Percentiles rank a stretch among this genome's conserved stretches.
These are phyloP conservation scores for Endogone sp. DNA, from an alignment of 192 early-diverging fungal genomes.

Conservation along the genomic window DNA sequence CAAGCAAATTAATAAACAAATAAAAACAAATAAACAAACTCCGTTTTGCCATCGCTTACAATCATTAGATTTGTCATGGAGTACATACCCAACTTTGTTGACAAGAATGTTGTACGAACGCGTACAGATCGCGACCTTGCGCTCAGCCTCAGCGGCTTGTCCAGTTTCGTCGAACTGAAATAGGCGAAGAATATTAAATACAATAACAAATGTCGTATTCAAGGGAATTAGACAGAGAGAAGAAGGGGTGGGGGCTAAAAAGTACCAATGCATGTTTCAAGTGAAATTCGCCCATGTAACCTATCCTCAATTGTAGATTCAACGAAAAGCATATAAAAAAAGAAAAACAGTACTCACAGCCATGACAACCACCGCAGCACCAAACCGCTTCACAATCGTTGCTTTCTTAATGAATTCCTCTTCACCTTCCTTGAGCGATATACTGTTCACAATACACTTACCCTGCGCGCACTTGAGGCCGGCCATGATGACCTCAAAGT, in stretches of 20 bases:
- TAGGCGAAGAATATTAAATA: not conserved
- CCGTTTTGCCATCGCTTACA: no score
- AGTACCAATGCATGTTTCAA: no score
- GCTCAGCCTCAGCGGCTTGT: slow-evolving; percentile 79
- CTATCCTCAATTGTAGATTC: not conserved
- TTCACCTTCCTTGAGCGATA: slow-evolving; percentile 93
- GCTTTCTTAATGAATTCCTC: slow-evolving; percentile 91
- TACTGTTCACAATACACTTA: slow-evolving; percentile 97
- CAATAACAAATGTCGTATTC: not conserved
- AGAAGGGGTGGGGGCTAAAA: not conserved
- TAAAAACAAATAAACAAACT: no score
- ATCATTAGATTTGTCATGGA: not conserved
- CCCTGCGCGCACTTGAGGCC: slow-evolving; percentile 95
- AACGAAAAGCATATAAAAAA: not conserved
- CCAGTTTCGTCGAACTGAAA: slow-evolving; percentile 85
- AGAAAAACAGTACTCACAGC: slow-evolving; percentile 50
- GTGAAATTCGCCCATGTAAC: no score
- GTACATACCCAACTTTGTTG: slow-evolving; percentile 59
- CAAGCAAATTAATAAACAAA: no score
- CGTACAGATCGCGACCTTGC: slow-evolving; percentile 88
- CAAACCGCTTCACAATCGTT: slow-evolving; percentile 81
- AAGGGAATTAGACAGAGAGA: not conserved
- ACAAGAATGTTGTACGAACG: slow-evolving; percentile 89
- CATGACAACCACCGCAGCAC: slow-evolving; percentile 96
- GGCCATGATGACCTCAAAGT: slow-evolving; percentile 95